Base-by-base conservation (phyloP, 164 flowering plant genomes). In the Litsea cubeba region DNA sequence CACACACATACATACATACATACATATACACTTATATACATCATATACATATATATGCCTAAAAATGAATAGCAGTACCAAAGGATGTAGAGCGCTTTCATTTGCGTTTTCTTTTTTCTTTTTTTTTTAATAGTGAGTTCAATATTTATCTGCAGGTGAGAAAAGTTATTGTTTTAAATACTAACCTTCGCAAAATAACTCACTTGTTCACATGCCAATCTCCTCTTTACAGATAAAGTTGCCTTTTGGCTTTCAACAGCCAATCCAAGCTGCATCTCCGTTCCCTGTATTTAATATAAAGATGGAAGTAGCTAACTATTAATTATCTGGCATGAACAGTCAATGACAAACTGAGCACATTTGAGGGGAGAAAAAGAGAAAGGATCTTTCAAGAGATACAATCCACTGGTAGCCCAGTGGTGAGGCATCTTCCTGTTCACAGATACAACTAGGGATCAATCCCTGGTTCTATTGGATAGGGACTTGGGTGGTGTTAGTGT, bases 161-260 rank as follows among this genome's bases (percentile, higher is more conserved):
- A 25, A 40, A 18, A n/a, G 62, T 23, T 11, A 2, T 18, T 64
- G 28, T 10, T 11, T 26, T 30, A 40, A 26, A 17, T 22, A 70
- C 79, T 51, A 67, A 90, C 98, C 94, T 91, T 93, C 71, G 88
- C 82, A 60, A 80, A 92, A 76, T 88, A 95, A 78, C 77, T 84
- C 51, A 93, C 76, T 76, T 84, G 87, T 78, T 95, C 99, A 76
- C 99, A 95, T 51, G 99, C 98, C 83, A 95, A 78, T 80, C 99
- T 93, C 86, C 99, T 88, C 82, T 90, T 93, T 28, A 93, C 98
- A 0, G 99, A 87, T 69, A 87, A 81, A 75, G 90, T 87, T 46
- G 96, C 99, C 70, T 88, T 91, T 68, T 85, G 89, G 75, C 89
- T 83, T 68, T 91, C 96, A 77, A 91, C 83, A 73, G 99, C 99